Conservation (phyloP, 345 rosid species). For the Camelina sativa region DNA sequence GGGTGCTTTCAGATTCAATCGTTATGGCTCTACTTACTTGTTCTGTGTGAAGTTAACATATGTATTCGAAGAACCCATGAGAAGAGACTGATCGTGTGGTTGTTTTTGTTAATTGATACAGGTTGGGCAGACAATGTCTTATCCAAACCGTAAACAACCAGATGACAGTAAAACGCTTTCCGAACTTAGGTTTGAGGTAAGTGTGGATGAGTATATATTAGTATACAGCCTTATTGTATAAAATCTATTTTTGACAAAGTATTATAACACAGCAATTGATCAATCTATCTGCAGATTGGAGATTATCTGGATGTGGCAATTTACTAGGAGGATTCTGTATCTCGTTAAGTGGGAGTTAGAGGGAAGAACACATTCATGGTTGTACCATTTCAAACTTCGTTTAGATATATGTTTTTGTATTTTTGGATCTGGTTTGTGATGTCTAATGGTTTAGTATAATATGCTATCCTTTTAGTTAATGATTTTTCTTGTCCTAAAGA, state of each 20-base stretch:
- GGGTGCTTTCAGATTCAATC: background rate
- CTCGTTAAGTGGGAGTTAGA: conserved; percentile 10
- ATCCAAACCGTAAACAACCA: conserved; percentile 64
- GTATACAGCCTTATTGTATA: too few relatives aligned
- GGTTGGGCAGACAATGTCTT: conserved; percentile 86
- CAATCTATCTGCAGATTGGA: conserved; percentile 65
- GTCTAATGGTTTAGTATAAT: conserved; percentile 11
- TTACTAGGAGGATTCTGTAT: conserved; percentile 33
- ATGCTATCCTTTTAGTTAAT: background rate
- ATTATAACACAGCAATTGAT: conserved; percentile 27
- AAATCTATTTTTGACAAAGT: too few relatives aligned
- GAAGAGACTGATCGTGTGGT: conserved; percentile 28
- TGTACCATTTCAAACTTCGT: conserved; percentile 28
- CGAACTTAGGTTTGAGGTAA: conserved; percentile 90
- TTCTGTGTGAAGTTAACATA: conserved; percentile 7
- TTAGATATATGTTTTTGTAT: conserved; percentile 34
- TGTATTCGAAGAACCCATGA: background rate
- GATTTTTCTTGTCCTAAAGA: background rate
- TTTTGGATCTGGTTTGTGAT: conserved; percentile 27
- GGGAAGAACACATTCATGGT: conserved; percentile 24
- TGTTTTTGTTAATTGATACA: conserved; percentile 38
- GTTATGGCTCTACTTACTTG: conserved; percentile 6
- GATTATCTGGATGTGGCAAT: conserved; percentile 92
- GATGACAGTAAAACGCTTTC: conserved; percentile 78
- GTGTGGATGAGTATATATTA: too few relatives aligned